Evolutionary conservation across 176 grass and related monocot genomes (phyloP), one percentile per base, ranked within the genome.

Genomic region (Triticum timopheevii): DNA sequence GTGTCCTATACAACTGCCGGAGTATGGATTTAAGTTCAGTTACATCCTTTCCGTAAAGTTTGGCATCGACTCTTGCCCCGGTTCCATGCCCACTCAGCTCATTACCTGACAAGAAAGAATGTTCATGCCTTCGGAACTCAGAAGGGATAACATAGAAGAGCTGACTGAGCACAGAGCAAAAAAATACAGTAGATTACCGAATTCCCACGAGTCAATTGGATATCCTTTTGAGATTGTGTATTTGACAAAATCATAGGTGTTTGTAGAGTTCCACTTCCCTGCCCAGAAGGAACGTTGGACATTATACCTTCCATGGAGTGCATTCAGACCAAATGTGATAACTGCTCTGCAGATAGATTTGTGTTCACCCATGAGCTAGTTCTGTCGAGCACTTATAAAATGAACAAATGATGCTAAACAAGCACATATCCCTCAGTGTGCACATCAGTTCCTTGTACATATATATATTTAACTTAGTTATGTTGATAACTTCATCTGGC

Each of bases 191-290:
- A 69, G 17, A 82, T 91, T 94, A 98, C 96, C 96, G 0, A 94
- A 98, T 96, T 98, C 96, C 96, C 96, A 98, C 13, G 93, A 98
- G 88, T 95, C 88, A 81, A 98, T 86, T 70, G 83, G 86, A 39
- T 98, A 98, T 62, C 90, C 89, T 81, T 96, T 96, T 56, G 88
- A 87, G 52, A 98, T 88, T 35, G 93, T 96, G 27, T 98, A 96
- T 72, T 92, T 76, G 35, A 98, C 59, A 84, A 98, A 95, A 50
- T 94, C 84, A 36, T 82, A 91, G 22, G 92, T 84, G 58, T 98
- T 98, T 69, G 87, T 92, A 59, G 91, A 92, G 80, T 98, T 98
- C 96, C 96, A 98, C 50, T 83, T 89, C 52, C 93, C 93, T 16
- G 56, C 50, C 93, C 93, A 98, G 72, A 83, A 68, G 66, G 90